phyloP scores from a whole-genome alignment of 148 eudicot species.

The Heliosperma pusillum region DNA sequence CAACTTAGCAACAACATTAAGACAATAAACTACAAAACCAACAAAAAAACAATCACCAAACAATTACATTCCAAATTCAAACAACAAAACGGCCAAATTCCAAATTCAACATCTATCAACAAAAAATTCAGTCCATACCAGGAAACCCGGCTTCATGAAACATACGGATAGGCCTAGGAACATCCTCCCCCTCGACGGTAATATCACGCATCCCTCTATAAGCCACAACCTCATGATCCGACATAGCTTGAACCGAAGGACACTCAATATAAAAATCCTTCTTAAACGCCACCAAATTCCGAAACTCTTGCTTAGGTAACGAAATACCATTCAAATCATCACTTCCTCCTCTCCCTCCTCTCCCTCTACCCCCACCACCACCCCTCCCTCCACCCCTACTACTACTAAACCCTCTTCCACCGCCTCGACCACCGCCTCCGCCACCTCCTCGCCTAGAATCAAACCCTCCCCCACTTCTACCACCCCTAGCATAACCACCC shows the following conservation, averaged over 20 bases:
- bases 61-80: constrained; percentile 6
- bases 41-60: constrained; percentile 14
- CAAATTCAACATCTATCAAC: not conserved
- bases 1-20: constrained; percentile 67
- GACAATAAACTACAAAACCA: constrained; percentile 58
- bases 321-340: constrained; percentile 70
- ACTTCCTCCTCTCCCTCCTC: constrained; percentile 43
- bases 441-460: constrained; percentile 41
- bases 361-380: constrained; percentile 32
- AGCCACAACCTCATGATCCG: constrained; percentile 29
- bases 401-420: constrained; percentile 42
- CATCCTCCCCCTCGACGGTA: constrained; percentile 80
- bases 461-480: constrained; percentile 36
- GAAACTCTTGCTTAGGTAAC: constrained; percentile 80
- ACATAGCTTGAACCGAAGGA: constrained; percentile 60
- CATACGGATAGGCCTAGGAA: constrained; percentile 74
- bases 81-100: not conserved
- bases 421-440: constrained; percentile 38
- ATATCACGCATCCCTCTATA: constrained; percentile 66
- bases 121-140: constrained; percentile 38
- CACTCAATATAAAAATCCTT: constrained; percentile 81
- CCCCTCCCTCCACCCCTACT: constrained; percentile 44
- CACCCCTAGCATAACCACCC: constrained; percentile 29
- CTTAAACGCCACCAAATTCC: constrained; percentile 68
- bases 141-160: constrained; percentile 89